Evolutionary conservation across 345 rosid species (phyloP).

Genomic region (Eucalyptus erythrocorys): DNA sequence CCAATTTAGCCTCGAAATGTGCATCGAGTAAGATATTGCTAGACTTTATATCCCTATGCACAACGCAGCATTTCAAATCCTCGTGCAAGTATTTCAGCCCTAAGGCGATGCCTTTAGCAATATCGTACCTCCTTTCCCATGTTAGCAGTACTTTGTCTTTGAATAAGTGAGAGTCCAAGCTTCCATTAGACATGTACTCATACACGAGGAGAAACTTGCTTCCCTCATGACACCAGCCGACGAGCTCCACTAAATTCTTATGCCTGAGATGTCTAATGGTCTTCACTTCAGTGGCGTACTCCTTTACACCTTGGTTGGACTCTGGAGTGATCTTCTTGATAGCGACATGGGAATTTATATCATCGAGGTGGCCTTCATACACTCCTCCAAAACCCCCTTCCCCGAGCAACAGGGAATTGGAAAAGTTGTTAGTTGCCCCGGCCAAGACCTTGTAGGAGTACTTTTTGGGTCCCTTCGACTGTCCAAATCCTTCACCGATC

Average conservation of each 20-base stretch:
- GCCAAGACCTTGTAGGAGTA: background rate
- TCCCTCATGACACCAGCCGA: background rate
- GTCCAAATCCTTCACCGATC: background rate
- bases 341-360: background rate
- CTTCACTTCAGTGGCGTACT: background rate
- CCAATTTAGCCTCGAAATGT: constrained; percentile 6
- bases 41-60: constrained; percentile 19
- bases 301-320: background rate
- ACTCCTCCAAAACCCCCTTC: background rate
- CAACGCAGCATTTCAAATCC: constrained; percentile 6
- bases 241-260: background rate
- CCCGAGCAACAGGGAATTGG: background rate
- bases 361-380: background rate
- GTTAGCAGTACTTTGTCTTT: background rate
- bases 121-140: constrained; percentile 8
- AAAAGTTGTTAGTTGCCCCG: background rate
- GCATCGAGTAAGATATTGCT: constrained; percentile 14
- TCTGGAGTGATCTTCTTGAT: background rate
- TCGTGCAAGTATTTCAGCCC: constrained; percentile 9
- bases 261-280: background rate
- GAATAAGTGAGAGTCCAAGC: constrained; percentile 12
- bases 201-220: constrained; percentile 6
- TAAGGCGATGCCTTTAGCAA: constrained; percentile 12
- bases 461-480: background rate
- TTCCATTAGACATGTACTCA: background rate